phyloP scores from a whole-genome alignment of 1,139 yeast species.

The Blastobotrys apis region DNA sequence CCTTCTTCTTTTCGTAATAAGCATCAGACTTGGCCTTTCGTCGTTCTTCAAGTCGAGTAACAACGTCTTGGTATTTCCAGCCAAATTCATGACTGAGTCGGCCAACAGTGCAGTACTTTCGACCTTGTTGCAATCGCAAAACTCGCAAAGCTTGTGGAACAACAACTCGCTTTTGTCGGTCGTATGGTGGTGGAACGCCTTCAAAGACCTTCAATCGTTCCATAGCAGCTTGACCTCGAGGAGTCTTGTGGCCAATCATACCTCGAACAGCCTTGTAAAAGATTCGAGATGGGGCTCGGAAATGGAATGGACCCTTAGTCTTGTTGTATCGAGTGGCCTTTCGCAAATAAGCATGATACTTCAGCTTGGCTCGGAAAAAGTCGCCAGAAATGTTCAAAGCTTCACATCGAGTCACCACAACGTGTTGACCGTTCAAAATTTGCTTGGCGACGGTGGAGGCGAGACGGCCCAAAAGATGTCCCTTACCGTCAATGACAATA shows the following conservation, averaged over 20 bases:
- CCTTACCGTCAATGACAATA: conserved; percentile 72
- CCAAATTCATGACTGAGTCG: conserved; percentile 96
- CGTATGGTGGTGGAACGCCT: conserved; percentile 99
- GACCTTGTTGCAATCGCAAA: conserved; percentile 98
- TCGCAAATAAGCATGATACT: conserved; percentile 99
- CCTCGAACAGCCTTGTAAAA: conserved; percentile 99
- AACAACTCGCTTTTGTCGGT: conserved; percentile 99
- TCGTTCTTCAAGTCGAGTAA: conserved; percentile 97
- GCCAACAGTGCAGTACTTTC: conserved; percentile 99
- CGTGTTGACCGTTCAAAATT: conserved; percentile 95
- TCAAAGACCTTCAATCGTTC: conserved; percentile 99
- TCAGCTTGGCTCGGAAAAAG: conserved; percentile 99
- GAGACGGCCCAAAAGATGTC: conserved; percentile 99
- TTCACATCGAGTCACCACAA: conserved; percentile 97
- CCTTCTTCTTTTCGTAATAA: conserved; percentile 97
- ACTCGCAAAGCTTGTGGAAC: conserved; percentile 99
- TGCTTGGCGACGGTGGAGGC: conserved; percentile 99
- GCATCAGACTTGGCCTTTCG: conserved; percentile 99
- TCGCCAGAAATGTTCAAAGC: conserved; percentile 99
- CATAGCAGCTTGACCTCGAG: conserved; percentile 99
- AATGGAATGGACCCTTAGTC: conserved; percentile 99
- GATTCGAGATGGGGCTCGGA: conserved; percentile 99
- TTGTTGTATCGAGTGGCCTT: conserved; percentile 99
- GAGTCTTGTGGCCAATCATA: conserved; percentile 99
- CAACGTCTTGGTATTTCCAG: conserved; percentile 99